Evolutionary conservation across 2,329 filamentous ascomycete species (phyloP).

Genomic region (Alternaria sp.): DNA sequence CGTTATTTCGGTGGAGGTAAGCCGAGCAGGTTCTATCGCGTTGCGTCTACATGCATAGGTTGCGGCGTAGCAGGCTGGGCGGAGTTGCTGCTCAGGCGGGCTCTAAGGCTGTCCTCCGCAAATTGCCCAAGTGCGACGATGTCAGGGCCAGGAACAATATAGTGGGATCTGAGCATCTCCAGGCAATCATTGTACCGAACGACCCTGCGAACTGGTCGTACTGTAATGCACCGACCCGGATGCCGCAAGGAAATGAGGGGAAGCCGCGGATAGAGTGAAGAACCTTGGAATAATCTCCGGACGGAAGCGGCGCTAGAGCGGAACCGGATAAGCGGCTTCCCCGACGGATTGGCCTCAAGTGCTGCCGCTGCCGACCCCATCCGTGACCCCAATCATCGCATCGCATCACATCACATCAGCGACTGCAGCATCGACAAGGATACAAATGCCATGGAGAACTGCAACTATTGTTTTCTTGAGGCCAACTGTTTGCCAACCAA

Average conservation of each 20-base stretch:
- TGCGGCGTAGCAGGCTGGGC: neutral
- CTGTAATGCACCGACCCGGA: neutral
- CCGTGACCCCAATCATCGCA: neutral
- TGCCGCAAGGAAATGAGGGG: slow-evolving; percentile 1
- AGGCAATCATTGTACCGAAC: neutral
- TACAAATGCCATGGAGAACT: neutral
- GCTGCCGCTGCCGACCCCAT: neutral
- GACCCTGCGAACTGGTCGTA: neutral
- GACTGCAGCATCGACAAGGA: neutral
- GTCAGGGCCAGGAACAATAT: neutral
- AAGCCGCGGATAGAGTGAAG: neutral
- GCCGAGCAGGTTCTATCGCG: neutral
- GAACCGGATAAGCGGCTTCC: neutral
- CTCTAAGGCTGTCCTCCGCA: neutral
- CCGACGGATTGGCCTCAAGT: neutral
- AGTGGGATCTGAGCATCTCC: neutral
- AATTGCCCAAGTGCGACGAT: neutral
- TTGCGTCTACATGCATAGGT: neutral
- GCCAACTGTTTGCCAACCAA: neutral
- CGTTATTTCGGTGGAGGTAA: neutral
- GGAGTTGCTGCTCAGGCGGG: neutral
- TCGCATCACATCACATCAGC: neutral
- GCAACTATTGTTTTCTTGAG: neutral
- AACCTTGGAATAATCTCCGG: neutral
- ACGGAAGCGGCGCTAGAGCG: neutral